Base-by-base conservation (phyloP, 2,329 filamentous ascomycete species). In the Shiraia sp. region DNA sequence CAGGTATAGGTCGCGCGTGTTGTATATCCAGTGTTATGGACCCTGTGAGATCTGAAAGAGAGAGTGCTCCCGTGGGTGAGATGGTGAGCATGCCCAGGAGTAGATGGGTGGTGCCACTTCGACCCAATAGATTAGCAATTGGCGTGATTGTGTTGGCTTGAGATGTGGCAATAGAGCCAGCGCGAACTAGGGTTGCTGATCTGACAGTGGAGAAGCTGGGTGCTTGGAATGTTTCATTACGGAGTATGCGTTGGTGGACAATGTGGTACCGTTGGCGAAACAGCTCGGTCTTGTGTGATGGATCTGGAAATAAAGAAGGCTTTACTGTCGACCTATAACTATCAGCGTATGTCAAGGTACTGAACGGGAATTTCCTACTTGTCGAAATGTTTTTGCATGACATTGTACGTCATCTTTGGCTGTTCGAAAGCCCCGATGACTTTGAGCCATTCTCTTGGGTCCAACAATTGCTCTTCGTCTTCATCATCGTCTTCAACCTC, bases 211-310 rank as follows among this genome's bases (percentile, higher is more conserved):
- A 81, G 40, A 95, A 83, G 14, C 86, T 79, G 1, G 90, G 90
- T 14, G 83, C 83, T 66, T 96, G 91, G 58, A 99, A 99, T 14
- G 88, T 85, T 69, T 96, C 90, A 64, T 96, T 96, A 34, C 93
- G 86, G 28, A 97, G 80, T 13, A 97, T 80, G 13, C 93, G 85
- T 68, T 97, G 92, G 66, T 96, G 88, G 36, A 97, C 86, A 40
- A 97, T 80, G 58, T 96, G 87, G 68, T 95, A 97, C 49, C 91
- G 82, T 66, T 96, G 91, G 52, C 90, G 83, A 71, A 96, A 96
- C 31, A 93, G 75, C 3, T 83, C 77, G 2, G 90, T 96, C 69
- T 95, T 96, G 61, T 91, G 87, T 5, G 84, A 81, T 12, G 90
- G 83, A 7, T 81, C 75, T 0, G 95, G 90, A 49, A 99, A 73